Base-by-base conservation (phyloP, 176 grass and related monocot species). In the Ensete glaucum region DNA sequence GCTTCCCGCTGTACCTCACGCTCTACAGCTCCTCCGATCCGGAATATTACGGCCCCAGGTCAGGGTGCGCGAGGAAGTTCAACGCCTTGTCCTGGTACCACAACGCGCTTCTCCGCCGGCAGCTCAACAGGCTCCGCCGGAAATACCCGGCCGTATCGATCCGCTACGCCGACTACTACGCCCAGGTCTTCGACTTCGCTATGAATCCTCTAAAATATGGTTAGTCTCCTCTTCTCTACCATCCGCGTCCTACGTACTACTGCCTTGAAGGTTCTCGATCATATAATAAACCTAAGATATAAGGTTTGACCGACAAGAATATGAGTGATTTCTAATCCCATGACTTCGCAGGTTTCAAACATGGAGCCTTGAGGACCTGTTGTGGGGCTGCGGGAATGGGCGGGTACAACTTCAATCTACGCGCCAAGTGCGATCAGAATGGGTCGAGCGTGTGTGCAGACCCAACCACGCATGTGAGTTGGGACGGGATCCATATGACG, bases 401-500 rank as follows among this genome's bases (percentile, higher is more conserved):
- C 5, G 72, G n/a, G 19, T 92, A 96, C 83, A 96, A 96, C 79
- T 96, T 92, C 85, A 96, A 92, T 82, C 64, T 92, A 64, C 79
- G 90, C 69, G 87, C 83, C 76, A 96, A 96, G 81, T 92, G 89
- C 5, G 93, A 90, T 0, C 85, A 92, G 83, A 49, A 86, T 2
- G 89, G 93, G 1, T 83, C 87, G 9, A 92, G 72, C 9, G 87
- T 87, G 9, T 96, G 93, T 81, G 50, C 60, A 0, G 81, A 86
- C 82, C 87, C 89, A 17, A 82, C 89, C 1, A 64, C 83, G 0
- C 92, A 90, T 22, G 89, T 92, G 43, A 96, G 89, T 68, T 96
- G 93, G 93, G 93, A 96, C 25, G 93, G 93, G 64, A 92, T 96
- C 78, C 93, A 96, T 83, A 86, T 96, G 89, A 96, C 93, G 0